Conservation (phyloP, 2,329 filamentous ascomycete species). For the Neonectria ditissima region DNA sequence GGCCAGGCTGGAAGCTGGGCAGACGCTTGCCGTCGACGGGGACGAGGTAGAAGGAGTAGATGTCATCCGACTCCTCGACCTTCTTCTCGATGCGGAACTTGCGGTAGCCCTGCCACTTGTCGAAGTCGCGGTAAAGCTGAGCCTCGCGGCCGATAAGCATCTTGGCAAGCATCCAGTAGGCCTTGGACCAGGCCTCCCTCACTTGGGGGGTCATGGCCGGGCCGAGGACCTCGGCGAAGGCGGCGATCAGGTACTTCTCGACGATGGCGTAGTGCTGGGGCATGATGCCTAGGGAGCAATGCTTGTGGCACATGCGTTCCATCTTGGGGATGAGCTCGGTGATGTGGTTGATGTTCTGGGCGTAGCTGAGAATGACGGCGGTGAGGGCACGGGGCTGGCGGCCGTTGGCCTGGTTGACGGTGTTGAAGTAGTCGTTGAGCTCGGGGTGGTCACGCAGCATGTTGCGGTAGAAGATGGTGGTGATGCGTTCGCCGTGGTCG, state of each 20-base stretch:
- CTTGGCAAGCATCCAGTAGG: slow-evolving; percentile 79
- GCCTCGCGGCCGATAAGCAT: slow-evolving; percentile 77
- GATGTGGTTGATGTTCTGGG: slow-evolving; percentile 75
- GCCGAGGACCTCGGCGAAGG: slow-evolving; percentile 76
- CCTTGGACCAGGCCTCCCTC: slow-evolving; percentile 75
- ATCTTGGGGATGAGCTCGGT: slow-evolving; percentile 65
- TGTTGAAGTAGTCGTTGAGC: slow-evolving; percentile 78
- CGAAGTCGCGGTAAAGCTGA: slow-evolving; percentile 70
- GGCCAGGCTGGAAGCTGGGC: slow-evolving; percentile 74
- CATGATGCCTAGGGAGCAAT: slow-evolving; percentile 75
- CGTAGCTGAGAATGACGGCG: slow-evolving; percentile 74
- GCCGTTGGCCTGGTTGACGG: slow-evolving; percentile 51
- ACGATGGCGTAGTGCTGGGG: slow-evolving; percentile 79
- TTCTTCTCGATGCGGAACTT: slow-evolving; percentile 75
- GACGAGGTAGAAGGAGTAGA: slow-evolving; percentile 77
- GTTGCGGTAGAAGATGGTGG: slow-evolving; percentile 77
- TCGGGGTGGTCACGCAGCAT: slow-evolving; percentile 74
- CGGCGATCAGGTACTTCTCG: slow-evolving; percentile 74
- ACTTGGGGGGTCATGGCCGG: slow-evolving; percentile 72
- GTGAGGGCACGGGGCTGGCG: slow-evolving; percentile 51
- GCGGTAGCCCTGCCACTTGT: slow-evolving; percentile 75
- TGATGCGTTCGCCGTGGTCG: slow-evolving; percentile 76
- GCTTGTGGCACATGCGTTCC: slow-evolving; percentile 76
- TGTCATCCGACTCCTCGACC: slow-evolving; percentile 73
- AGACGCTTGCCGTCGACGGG: slow-evolving; percentile 72